Conservation (phyloP, 331 rosid species). For the Rosa hybrid region DNA sequence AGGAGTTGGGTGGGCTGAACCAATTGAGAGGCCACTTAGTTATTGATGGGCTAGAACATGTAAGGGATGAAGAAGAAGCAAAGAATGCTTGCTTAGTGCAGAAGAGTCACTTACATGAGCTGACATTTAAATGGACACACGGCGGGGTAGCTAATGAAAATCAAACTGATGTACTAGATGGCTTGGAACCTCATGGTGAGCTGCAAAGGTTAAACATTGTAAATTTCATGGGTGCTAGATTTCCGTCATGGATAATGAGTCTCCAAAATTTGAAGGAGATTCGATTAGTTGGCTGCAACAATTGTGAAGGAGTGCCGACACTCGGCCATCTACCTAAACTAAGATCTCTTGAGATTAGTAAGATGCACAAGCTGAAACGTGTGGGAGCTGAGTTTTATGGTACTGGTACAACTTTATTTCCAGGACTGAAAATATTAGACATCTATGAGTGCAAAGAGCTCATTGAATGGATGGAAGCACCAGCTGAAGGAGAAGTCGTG, state of each 20-base stretch:
- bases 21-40: neutral
- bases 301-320: neutral
- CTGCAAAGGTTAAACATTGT: neutral
- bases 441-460: accelerated
- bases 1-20: neutral
- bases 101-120: neutral
- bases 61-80: neutral
- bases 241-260: neutral
- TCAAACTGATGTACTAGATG: neutral
- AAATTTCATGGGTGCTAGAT: neutral
- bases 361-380: neutral
- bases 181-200: neutral
- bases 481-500: neutral
- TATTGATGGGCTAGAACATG: neutral
- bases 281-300: neutral
- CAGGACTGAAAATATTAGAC: neutral
- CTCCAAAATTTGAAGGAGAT: neutral
- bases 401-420: neutral
- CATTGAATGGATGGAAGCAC: neutral
- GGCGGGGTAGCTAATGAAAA: no score
- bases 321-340: neutral
- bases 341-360: neutral
- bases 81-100: neutral
- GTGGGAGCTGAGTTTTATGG: neutral
- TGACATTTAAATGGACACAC: neutral